Base-by-base conservation (phyloP, 164 flowering plant species). In the Berberis vulgaris region DNA sequence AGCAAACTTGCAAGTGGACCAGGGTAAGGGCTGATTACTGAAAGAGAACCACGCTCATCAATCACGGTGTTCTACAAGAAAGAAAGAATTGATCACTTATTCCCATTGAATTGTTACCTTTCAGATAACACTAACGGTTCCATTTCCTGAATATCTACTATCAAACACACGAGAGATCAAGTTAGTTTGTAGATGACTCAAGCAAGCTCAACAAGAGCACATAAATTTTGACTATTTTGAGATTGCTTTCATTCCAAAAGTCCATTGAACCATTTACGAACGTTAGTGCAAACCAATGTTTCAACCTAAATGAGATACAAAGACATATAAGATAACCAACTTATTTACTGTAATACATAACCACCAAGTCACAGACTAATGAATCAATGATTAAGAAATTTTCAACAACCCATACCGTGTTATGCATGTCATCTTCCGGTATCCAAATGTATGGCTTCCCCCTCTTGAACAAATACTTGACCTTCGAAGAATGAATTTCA, bases 361-460 rank as follows among this genome's bases (percentile, higher is more conserved):
- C 10, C 10, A 2, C 49, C 11, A 47, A 1, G 26, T 40, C 10
- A 43, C 7, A 43, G 6, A 52, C n/a, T 52, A 63, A 45, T 9
- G 47, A 65, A 39, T 4, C n/a, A 11, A 49, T 5, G 4, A 43
- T 40, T 2, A 60, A 26, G 6, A 59, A 46, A 13, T 40, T 26
- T 26, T 26, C 26, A 26, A 26, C 26, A 59, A 5, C 54, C 26
- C 67, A 49, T 88, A 92, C 98, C 91, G 84, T 78, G 73, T 84
- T 85, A 67, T 92, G 98, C 71, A 79, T 64, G 57, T 89, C 96
- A n/a, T 77, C 75, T 66, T 88, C 87, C 9, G 81, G 93, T 59
- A 92, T 77, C 93, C 96, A 89, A 5, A 92, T 61, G 63, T 80
- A 89, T 6, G 95, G 93, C 76, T 65, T 87, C 67, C 95, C 96